Percentiles rank a stretch among this genome's conserved stretches.
These are phyloP conservation scores for Vickermania spadyakhi DNA, from an alignment of 208 protist genomes.

Conservation along the genomic window DNA sequence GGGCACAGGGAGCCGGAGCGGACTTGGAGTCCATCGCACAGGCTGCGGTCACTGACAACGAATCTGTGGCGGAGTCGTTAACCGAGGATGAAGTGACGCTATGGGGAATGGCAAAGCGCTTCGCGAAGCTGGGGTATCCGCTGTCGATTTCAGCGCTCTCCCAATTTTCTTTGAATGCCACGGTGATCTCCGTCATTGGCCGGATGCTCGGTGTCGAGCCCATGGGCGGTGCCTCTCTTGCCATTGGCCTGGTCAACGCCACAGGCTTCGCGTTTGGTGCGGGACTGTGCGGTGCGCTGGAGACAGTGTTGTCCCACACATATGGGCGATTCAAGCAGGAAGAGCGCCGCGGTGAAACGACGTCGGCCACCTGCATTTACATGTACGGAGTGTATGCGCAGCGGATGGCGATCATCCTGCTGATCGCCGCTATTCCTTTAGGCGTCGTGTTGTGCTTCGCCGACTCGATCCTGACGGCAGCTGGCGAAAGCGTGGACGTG, in stretches of 20 bases:
- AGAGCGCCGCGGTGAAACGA: constrained; percentile 12
- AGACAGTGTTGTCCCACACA: constrained; percentile 78
- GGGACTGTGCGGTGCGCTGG: constrained; percentile 69
- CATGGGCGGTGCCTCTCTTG: constrained; percentile 62
- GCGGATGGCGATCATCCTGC: constrained; percentile 69
- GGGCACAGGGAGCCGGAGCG: constrained; percentile 7
- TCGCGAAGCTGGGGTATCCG: constrained; percentile 56
- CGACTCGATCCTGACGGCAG: constrained; percentile 26
- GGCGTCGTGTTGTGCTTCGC: constrained; percentile 58
- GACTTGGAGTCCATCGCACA: constrained; percentile 7
- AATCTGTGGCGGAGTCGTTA: constrained; percentile 8
- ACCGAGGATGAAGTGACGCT: constrained; percentile 19
- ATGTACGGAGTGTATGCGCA: constrained; percentile 80
- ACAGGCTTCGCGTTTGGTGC: constrained; percentile 82
- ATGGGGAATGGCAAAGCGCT: constrained; percentile 35
- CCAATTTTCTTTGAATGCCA: constrained; percentile 69
- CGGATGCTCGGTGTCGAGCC: constrained; percentile 41
- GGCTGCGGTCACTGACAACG: neutral
- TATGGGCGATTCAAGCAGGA: constrained; percentile 45
- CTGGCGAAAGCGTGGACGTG: constrained; percentile 31
- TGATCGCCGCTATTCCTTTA: constrained; percentile 54
- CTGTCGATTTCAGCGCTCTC: constrained; percentile 56
- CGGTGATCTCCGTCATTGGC: constrained; percentile 59
- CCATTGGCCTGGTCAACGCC: constrained; percentile 70
- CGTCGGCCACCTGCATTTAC: constrained; percentile 20